Conservation (phyloP, 1,284 basidiomycete species). For the Rugosomyces carneus region DNA sequence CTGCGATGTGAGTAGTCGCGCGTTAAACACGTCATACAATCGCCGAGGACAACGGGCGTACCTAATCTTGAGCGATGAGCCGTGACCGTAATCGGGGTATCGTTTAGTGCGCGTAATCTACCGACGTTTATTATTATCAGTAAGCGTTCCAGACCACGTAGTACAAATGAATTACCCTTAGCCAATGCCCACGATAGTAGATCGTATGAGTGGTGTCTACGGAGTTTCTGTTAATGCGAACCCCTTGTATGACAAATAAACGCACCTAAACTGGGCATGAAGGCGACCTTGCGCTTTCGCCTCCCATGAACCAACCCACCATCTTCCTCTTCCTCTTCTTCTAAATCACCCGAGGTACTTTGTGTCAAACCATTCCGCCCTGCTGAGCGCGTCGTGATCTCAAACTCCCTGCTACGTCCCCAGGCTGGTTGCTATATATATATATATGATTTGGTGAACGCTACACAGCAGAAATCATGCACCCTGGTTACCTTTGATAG, state of each 20-base stretch:
- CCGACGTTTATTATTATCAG: constrained; percentile 21
- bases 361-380: constrained; percentile 56
- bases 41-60: constrained; percentile 23
- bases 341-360: constrained; percentile 65
- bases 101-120: constrained; percentile 76
- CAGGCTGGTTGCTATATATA: constrained; percentile 70
- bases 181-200: constrained; percentile 81
- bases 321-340: constrained; percentile 56
- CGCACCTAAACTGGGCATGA: constrained; percentile 71
- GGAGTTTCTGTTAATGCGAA: neutral
- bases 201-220: constrained; percentile 80
- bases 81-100: constrained; percentile 65
- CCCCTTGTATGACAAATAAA: constrained; percentile 7
- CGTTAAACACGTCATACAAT: constrained; percentile 10
- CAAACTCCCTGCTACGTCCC: constrained; percentile 79
- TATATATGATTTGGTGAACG: neutral
- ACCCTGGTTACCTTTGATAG: constrained; percentile 55
- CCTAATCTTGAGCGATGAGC: constrained; percentile 74
- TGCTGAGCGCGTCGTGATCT: constrained; percentile 73
- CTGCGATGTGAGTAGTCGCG: constrained; percentile 30
- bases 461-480: neutral
- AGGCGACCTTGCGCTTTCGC: constrained; percentile 67
- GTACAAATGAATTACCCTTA: constrained; percentile 48
- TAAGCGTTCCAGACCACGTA: constrained; percentile 13
- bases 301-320: constrained; percentile 56